Evolutionary conservation across 371 early-diverging fungal species (phyloP).

Genomic region (Nosema granulosis): DNA sequence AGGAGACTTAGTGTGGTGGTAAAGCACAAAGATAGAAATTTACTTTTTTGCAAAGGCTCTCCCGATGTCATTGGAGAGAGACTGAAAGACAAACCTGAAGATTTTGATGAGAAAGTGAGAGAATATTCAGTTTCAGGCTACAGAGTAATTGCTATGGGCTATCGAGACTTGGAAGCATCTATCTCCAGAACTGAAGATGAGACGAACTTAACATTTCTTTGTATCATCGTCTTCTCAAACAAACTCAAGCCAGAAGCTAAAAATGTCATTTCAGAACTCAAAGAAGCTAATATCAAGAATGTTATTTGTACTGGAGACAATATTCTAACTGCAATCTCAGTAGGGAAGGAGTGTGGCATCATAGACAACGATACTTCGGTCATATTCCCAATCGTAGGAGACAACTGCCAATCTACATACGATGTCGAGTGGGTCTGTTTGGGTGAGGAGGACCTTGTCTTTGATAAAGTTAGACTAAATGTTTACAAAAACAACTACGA

Average conservation of each 20-base stretch:
- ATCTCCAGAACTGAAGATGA: slow-evolving; percentile 67
- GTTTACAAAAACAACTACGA: slow-evolving; percentile 60
- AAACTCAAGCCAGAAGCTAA: slow-evolving; percentile 82
- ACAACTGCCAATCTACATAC: slow-evolving; percentile 41
- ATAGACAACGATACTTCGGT: slow-evolving; percentile 67
- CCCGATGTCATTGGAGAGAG: slow-evolving; percentile 56
- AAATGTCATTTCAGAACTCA: slow-evolving; percentile 75
- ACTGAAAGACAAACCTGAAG: slow-evolving; percentile 35
- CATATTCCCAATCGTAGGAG: slow-evolving; percentile 60
- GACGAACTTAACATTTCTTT: slow-evolving; percentile 82
- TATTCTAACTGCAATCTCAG: slow-evolving; percentile 88
- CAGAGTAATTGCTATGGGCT: slow-evolving; percentile 64
- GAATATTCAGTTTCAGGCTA: slow-evolving; percentile 58
- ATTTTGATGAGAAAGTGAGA: slow-evolving; percentile 49
- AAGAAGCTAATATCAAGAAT: slow-evolving; percentile 78
- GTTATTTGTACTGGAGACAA: slow-evolving; percentile 99
- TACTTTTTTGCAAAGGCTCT: slow-evolving; percentile 64
- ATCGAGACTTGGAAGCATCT: slow-evolving; percentile 37
- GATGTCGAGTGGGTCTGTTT: slow-evolving; percentile 62
- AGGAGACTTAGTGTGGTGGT: slow-evolving; percentile 89
- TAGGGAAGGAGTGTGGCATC: slow-evolving; percentile 80
- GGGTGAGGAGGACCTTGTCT: slow-evolving; percentile 58
- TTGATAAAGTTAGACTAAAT: slow-evolving; percentile 62
- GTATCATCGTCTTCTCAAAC: slow-evolving; percentile 95
- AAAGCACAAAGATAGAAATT: slow-evolving; percentile 62